Conservation (phyloP, 2,329 filamentous ascomycete species). For the Alternaria gansuensis region DNA sequence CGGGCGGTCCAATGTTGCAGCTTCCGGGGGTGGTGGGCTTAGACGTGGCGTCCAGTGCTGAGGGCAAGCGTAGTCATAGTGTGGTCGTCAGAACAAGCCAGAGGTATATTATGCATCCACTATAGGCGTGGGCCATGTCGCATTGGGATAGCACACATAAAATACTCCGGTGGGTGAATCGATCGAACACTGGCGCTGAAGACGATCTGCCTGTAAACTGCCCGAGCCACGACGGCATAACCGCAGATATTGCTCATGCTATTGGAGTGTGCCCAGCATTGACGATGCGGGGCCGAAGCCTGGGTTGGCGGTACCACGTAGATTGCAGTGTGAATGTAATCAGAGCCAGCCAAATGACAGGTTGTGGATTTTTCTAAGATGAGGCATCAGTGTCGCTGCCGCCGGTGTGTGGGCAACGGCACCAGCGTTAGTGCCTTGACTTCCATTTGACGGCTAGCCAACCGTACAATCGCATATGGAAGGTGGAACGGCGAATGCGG, state of each 20-base stretch:
- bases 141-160: slow-evolving; percentile 38
- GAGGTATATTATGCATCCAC: slow-evolving; percentile 33
- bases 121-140: slow-evolving; percentile 36
- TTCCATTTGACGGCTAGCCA: slow-evolving; percentile 12
- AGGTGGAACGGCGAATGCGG: slow-evolving; percentile 22
- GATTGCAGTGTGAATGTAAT: slow-evolving; percentile 14
- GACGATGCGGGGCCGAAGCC: slow-evolving; percentile 41
- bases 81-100: slow-evolving; percentile 37
- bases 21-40: slow-evolving; percentile 34
- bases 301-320: slow-evolving; percentile 39
- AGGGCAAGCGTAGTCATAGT: slow-evolving; percentile 30
- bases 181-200: slow-evolving; percentile 43
- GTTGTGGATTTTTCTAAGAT: neutral
- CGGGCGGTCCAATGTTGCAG: slow-evolving; percentile 29
- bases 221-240: slow-evolving; percentile 38
- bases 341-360: slow-evolving; percentile 5
- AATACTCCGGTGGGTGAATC: slow-evolving; percentile 50
- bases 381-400: slow-evolving; percentile 6
- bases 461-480: slow-evolving; percentile 16
- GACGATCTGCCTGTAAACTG: slow-evolving; percentile 50
- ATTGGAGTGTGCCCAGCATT: slow-evolving; percentile 29
- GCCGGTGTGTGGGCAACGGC: neutral
- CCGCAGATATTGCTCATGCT: slow-evolving; percentile 37
- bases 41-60: slow-evolving; percentile 39
- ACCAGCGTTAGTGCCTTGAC: slow-evolving; percentile 18